Base-by-base conservation (phyloP, 2,329 filamentous ascomycete species). In the Fusarium neocosmosporiellum region DNA sequence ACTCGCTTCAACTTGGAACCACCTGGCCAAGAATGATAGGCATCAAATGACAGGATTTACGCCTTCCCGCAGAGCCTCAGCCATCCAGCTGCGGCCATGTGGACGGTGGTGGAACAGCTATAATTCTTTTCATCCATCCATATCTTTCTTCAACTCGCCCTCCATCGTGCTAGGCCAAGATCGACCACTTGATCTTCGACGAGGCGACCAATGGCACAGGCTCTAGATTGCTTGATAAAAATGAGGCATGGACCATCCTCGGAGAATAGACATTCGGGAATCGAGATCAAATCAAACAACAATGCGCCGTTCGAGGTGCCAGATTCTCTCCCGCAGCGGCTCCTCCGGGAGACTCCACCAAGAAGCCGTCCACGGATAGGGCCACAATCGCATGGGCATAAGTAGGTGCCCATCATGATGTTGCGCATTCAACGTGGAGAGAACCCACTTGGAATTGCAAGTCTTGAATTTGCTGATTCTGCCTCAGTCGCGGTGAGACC, bases 61-160 rank as follows among this genome's bases (percentile, higher is more conserved):
- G 68, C 67, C 63, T 71, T 73, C 67, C 70, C 70, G 70, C 70
- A 73, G 70, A 73, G 70, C 70, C 70, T 73, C 70, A 71, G 63
- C 70, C 70, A 73, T 59, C 67, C 70, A 73, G 63, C 46, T 37
- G 39, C 63, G 39, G 70, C 57, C 70, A 73, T 64, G 70, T 73
- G 70, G 68, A 71, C 70, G 53, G 70, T 68, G 67, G 70, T 59
- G 31, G 67, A 59, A 50, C 37, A 39, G 43, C 11, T 58, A 33
- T 18, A 60, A 58, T n/a, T n/a, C 29, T 29, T 53, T 2, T 37
- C 24, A 27, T 33, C 58, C 58, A 60, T 48, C 39, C 58, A 46
- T 48, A 18, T 24, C 29, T 24, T n/a, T 43, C 37, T 16, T 10
- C 27, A 46, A 24, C n/a, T 31, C 11, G 18, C 33, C n/a, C 53